Evolutionary conservation across 2,329 filamentous ascomycete genomes (phyloP).

Genomic region (Pseudocercospora ulei): DNA sequence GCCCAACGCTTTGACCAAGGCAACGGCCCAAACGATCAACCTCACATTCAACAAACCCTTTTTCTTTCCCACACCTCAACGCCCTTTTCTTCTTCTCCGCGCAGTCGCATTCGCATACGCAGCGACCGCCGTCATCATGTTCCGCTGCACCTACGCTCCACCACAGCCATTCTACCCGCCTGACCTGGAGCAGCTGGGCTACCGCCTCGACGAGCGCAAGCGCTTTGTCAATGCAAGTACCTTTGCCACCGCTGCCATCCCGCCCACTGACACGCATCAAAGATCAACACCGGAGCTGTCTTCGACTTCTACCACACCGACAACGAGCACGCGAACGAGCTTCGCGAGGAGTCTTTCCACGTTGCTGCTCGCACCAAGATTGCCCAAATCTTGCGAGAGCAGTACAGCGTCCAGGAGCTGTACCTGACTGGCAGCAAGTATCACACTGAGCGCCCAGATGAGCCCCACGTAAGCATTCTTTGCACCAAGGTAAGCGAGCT

Average conservation of each 20-base stretch:
- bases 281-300: slow-evolving; percentile 47
- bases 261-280: slow-evolving; percentile 1
- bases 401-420: slow-evolving; percentile 22
- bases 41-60: not conserved
- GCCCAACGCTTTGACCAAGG: slow-evolving; percentile 6
- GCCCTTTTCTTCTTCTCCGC: not conserved
- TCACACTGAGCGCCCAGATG: slow-evolving; percentile 24
- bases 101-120: not conserved
- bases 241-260: not conserved
- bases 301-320: slow-evolving; percentile 66
- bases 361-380: slow-evolving; percentile 24
- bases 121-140: slow-evolving; percentile 50
- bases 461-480: slow-evolving; percentile 62
- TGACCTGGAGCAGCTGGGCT: slow-evolving; percentile 65
- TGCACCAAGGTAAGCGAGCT: slow-evolving; percentile 47
- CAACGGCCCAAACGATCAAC: not conserved
- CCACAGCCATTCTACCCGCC: slow-evolving; percentile 56
- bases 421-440: slow-evolving; percentile 23
- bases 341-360: slow-evolving; percentile 61
- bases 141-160: slow-evolving; percentile 59
- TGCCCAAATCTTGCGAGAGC: slow-evolving; percentile 15
- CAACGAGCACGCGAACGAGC: slow-evolving; percentile 66
- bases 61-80: not conserved
- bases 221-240: slow-evolving; percentile 19
- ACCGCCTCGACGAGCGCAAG: slow-evolving; percentile 19